A percentile compares a stretch with the other conserved stretches of the same genome.
Evolutionary conservation across 345 rosid genomes (phyloP).

Genomic region (Citrus trifoliata): DNA sequence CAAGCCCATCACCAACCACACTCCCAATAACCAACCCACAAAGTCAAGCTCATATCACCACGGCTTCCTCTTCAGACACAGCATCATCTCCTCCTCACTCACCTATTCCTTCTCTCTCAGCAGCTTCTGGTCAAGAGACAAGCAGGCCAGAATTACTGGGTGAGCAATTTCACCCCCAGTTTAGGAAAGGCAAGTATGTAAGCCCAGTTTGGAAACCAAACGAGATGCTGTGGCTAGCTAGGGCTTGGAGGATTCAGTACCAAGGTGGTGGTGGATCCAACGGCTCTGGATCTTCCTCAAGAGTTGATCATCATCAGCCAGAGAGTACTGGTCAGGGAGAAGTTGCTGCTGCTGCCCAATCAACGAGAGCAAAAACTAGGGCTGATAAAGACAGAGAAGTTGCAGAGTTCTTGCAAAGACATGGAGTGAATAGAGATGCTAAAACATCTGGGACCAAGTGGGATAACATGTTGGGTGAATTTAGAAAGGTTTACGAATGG

Average conservation of each 20-base stretch:
- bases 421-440: slow-evolving; percentile 81
- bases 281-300: slow-evolving; percentile 37
- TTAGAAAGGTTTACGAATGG: slow-evolving; percentile 93
- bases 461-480: slow-evolving; percentile 99
- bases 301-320: slow-evolving; percentile 14
- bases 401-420: slow-evolving; percentile 77
- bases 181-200: slow-evolving; percentile 87
- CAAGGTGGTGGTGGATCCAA: slow-evolving; percentile 36
- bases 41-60: slow-evolving; percentile 31
- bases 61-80: slow-evolving; percentile 82
- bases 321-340: slow-evolving; percentile 25
- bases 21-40: slow-evolving; percentile 29
- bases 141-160: slow-evolving; percentile 33
- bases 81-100: slow-evolving; percentile 75
- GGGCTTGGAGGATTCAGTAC: slow-evolving; percentile 91
- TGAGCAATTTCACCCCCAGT: slow-evolving; percentile 56
- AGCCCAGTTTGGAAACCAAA: slow-evolving; percentile 99
- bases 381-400: slow-evolving; percentile 95
- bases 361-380: slow-evolving; percentile 75
- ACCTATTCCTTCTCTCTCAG: slow-evolving; percentile 46
- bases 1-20: slow-evolving; percentile 51
- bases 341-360: slow-evolving; percentile 2
- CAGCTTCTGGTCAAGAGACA: slow-evolving; percentile 49
- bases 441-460: slow-evolving; percentile 98
- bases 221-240: slow-evolving; percentile 95